Conservation (phyloP, 768 basidiomycete genomes). For the Trametes meyenii region DNA sequence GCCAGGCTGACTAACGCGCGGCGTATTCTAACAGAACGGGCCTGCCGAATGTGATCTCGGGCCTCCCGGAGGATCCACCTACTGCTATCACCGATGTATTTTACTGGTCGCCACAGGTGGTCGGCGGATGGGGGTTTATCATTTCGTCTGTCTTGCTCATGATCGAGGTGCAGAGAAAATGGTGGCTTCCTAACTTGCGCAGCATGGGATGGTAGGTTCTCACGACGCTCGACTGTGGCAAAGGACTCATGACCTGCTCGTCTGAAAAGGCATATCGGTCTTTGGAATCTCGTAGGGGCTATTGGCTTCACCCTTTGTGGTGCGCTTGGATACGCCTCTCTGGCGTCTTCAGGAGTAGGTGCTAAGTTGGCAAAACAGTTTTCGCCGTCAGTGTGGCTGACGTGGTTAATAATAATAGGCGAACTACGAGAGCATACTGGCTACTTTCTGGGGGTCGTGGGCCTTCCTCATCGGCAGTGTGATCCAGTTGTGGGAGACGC, state of each 20-base stretch:
- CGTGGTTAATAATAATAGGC: constrained; percentile 21
- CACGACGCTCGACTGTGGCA: background rate
- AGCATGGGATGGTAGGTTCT: constrained; percentile 58
- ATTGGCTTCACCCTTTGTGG: constrained; percentile 62
- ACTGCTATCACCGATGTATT: constrained; percentile 47
- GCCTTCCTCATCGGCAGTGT: constrained; percentile 63
- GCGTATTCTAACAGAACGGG: constrained; percentile 35
- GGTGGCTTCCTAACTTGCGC: constrained; percentile 50
- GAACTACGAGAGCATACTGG: constrained; percentile 54
- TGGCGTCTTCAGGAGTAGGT: constrained; percentile 24
- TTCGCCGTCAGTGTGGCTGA: background rate
- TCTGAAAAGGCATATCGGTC: constrained; percentile 31
- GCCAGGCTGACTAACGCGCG: background rate
- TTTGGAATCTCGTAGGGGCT: constrained; percentile 65
- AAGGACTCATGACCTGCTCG: constrained; percentile 1
- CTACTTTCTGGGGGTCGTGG: constrained; percentile 64
- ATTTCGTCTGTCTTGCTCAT: constrained; percentile 51
- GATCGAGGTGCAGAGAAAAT: constrained; percentile 57
- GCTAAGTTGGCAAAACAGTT: background rate
- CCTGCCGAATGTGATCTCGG: constrained; percentile 44
- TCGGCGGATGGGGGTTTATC: constrained; percentile 63
- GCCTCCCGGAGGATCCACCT: constrained; percentile 28
- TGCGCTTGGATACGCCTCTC: constrained; percentile 51
- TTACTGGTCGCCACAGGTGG: constrained; percentile 65
- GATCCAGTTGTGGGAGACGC: constrained; percentile 54